These are phyloP conservation scores for Colletotrichum australisinense DNA, from an alignment of 2,329 filamentous ascomycete species.

Conservation along the genomic window DNA sequence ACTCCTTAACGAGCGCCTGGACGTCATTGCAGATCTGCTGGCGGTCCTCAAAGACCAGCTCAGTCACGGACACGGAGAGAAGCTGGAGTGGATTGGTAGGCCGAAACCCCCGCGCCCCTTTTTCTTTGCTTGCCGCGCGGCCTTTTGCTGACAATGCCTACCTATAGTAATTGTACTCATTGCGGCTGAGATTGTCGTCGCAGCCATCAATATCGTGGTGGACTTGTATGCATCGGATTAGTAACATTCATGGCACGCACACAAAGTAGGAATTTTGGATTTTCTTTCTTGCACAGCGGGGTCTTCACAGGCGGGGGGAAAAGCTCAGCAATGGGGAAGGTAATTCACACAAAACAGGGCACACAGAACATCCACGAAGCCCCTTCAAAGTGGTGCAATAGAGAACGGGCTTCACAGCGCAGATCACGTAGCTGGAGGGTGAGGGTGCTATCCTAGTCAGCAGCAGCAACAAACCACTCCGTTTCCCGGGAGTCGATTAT, in stretches of 20 bases:
- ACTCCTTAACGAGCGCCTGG: conserved; percentile 87
- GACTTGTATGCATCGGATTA: conserved; percentile 77
- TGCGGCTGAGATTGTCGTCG: conserved; percentile 93
- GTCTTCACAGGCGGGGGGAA: neutral
- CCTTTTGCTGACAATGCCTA: conserved; percentile 34
- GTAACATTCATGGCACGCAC: conserved; percentile 3
- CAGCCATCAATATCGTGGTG: conserved; percentile 93
- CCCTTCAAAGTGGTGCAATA: conserved; percentile 10
- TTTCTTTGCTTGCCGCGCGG: neutral
- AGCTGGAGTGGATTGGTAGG: conserved; percentile 89
- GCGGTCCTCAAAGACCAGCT: conserved; percentile 96
- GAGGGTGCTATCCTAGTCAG: neutral
- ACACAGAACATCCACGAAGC: conserved; percentile 29
- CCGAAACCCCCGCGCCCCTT: conserved; percentile 37
- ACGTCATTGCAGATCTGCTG: conserved; percentile 92
- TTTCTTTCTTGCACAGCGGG: neutral
- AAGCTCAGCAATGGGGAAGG: conserved; percentile 9
- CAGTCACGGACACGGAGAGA: conserved; percentile 92
- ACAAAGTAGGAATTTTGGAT: neutral
- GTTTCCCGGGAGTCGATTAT: conserved; percentile 5
- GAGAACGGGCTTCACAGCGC: conserved; percentile 30
- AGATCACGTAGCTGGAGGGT: neutral
- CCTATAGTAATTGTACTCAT: conserved; percentile 89
- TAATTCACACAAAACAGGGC: conserved; percentile 5
- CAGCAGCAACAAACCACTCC: neutral